Percentiles rank a stretch among this genome's conserved stretches.
These are phyloP conservation scores for Hyphopichia burtonii DNA, from an alignment of 1,139 yeast species.

Conservation along the genomic window DNA sequence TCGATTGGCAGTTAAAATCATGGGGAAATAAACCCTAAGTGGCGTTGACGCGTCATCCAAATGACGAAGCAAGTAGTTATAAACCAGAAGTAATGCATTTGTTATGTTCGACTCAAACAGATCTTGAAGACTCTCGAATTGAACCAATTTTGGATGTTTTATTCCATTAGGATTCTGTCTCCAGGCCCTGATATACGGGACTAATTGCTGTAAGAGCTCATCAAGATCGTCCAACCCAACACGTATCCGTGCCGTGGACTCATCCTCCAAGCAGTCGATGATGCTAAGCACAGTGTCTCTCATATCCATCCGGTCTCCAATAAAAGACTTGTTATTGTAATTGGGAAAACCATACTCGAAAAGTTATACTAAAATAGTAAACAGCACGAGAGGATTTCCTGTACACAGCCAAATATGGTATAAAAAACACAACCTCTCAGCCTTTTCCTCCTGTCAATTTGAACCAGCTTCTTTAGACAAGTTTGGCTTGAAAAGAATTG, in stretches of 20 bases:
- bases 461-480: too few species aligned
- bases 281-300: slow-evolving; percentile 1
- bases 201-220: slow-evolving; percentile 15
- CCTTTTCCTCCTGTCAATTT: not conserved
- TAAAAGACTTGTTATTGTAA: too few species aligned
- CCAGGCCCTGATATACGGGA: slow-evolving; percentile 25
- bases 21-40: slow-evolving; percentile 2
- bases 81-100: slow-evolving; percentile 29
- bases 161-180: slow-evolving; percentile 13
- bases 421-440: not conserved
- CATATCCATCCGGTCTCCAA: not conserved
- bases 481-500: too few species aligned
- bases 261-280: slow-evolving; percentile 1
- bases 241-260: not conserved
- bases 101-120: slow-evolving; percentile 49
- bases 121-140: slow-evolving; percentile 52
- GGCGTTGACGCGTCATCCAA: slow-evolving; percentile 1
- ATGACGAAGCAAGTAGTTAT: slow-evolving; percentile 15
- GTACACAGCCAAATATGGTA: not conserved
- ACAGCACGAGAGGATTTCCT: not conserved
- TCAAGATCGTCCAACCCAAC: slow-evolving; percentile 18
- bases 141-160: slow-evolving; percentile 21
- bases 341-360: too few species aligned
- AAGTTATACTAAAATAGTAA: not conserved
- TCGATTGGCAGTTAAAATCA: slow-evolving; percentile 32